A percentile compares a stretch with the other conserved stretches of the same genome.
Evolutionary conservation across 352 stramenopile species (phyloP).

Genomic region (Phytopythium litorale): DNA sequence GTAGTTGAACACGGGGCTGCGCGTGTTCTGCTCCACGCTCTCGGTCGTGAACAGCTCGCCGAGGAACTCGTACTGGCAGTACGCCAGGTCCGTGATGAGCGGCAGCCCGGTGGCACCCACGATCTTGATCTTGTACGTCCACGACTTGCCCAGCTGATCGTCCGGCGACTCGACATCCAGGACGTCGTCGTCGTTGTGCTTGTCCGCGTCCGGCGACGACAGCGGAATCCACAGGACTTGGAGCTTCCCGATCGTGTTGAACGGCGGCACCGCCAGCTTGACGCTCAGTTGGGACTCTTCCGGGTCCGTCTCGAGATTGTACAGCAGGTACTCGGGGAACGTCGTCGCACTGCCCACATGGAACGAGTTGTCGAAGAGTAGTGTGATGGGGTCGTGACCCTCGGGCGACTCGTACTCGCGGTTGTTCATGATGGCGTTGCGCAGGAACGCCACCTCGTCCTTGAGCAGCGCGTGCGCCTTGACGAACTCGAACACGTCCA

Average conservation of each 20-base stretch:
- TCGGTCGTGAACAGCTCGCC: conserved; percentile 91
- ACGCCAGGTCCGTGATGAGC: conserved; percentile 87
- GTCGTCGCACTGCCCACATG: conserved; percentile 88
- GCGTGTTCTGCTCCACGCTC: conserved; percentile 85
- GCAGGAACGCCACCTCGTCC: conserved; percentile 87
- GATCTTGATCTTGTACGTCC: conserved; percentile 89
- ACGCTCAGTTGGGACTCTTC: conserved; percentile 88
- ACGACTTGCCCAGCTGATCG: conserved; percentile 86
- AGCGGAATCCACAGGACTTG: conserved; percentile 89
- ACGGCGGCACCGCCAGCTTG: conserved; percentile 89
- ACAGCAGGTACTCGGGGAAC: conserved; percentile 92
- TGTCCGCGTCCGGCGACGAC: conserved; percentile 64
- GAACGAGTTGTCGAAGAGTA: conserved; percentile 93
- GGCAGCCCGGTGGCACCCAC: conserved; percentile 79
- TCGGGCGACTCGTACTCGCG: conserved; percentile 83
- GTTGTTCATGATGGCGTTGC: conserved; percentile 88
- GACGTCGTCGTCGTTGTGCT: conserved; percentile 60
- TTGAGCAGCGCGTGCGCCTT: conserved; percentile 83
- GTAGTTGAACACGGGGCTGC: conserved; percentile 90
- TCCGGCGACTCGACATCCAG: conserved; percentile 70
- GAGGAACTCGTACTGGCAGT: conserved; percentile 93
- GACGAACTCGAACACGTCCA: conserved; percentile 93
- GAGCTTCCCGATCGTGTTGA: conserved; percentile 92
- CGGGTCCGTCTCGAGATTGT: conserved; percentile 90
- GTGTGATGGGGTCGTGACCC: conserved; percentile 87